A percentile compares a stretch with the other conserved stretches of the same genome.
These are phyloP conservation scores for Aspergillus panamensis DNA, from an alignment of 495 filamentous ascomycete genomes.

Conservation along the genomic window DNA sequence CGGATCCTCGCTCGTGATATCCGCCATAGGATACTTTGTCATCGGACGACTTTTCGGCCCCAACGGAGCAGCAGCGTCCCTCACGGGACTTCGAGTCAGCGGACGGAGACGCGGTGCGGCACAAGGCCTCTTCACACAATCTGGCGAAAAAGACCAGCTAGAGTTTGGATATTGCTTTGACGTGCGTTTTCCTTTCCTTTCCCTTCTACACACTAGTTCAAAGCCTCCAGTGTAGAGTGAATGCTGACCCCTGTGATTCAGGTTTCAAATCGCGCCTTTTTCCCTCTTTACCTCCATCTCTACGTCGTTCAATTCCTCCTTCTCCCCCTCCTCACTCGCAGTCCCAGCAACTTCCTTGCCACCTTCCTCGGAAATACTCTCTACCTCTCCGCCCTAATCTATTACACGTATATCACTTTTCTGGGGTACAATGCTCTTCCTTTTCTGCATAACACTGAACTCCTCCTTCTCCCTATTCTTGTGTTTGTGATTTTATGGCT, in stretches of 20 bases:
- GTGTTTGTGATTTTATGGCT: constrained; percentile 61
- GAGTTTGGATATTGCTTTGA: constrained; percentile 82
- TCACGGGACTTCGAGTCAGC: constrained; percentile 41
- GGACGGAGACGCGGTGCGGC: constrained; percentile 48
- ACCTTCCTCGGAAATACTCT: constrained; percentile 68
- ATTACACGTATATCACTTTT: constrained; percentile 72
- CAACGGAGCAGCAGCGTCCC: constrained; percentile 40
- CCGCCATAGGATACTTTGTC: constrained; percentile 61
- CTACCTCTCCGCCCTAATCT: constrained; percentile 64
- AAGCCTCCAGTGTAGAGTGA: background rate
- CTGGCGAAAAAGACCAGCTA: constrained; percentile 54
- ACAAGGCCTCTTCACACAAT: constrained; percentile 56
- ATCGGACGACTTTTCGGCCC: constrained; percentile 62
- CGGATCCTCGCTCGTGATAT: constrained; percentile 55
- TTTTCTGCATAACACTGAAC: constrained; percentile 70
- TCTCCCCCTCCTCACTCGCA: constrained; percentile 54
- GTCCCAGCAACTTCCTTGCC: constrained; percentile 50
- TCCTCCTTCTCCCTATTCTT: constrained; percentile 61
- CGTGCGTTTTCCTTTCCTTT: constrained; percentile 37
- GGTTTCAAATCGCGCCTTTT: constrained; percentile 71
- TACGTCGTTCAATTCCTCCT: constrained; percentile 72
- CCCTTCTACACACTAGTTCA: background rate
- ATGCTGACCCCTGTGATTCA: constrained; percentile 16
- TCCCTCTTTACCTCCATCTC: constrained; percentile 69
- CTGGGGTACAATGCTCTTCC: constrained; percentile 73